Percentiles rank a stretch among this genome's conserved stretches.
phyloP scores from a whole-genome alignment of 805 yeast species.

The Lipomyces mesembrius region DNA sequence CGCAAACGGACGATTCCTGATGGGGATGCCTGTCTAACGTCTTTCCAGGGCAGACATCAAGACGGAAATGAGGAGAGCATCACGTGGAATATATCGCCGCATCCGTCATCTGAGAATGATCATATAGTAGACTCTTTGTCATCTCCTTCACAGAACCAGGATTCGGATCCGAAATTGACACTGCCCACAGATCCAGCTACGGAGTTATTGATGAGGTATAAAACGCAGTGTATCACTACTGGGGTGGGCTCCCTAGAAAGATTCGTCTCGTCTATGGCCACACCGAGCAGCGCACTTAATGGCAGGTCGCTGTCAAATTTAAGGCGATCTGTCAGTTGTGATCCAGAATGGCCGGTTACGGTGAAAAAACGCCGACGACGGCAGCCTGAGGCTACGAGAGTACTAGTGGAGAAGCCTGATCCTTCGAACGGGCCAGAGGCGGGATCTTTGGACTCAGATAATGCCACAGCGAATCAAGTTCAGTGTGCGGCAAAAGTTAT shows the following conservation, averaged over 20 bases:
- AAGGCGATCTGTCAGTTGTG: constrained; percentile 27
- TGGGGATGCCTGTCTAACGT: neutral
- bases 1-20: neutral
- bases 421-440: neutral
- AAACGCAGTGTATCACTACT: constrained; percentile 11
- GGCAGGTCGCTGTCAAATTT: neutral
- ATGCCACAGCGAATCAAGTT: neutral
- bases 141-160: constrained; percentile 4
- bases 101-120: constrained; percentile 28
- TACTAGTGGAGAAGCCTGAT: neutral
- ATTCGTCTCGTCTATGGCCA: neutral
- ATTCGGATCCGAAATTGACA: neutral
- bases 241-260: neutral
- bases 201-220: constrained; percentile 24
- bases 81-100: constrained; percentile 26
- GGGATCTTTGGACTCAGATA: constrained; percentile 5
- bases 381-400: neutral
- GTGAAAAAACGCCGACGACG: constrained; percentile 14
- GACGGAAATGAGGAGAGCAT: constrained; percentile 16
- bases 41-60: neutral
- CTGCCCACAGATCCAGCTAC: constrained; percentile 29
- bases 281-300: neutral
- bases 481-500: neutral
- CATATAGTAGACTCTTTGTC: constrained; percentile 5
- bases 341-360: constrained; percentile 31